These are phyloP conservation scores for Apiospora phragmitis DNA, from an alignment of 2,329 filamentous ascomycete species.

Conservation along the genomic window DNA sequence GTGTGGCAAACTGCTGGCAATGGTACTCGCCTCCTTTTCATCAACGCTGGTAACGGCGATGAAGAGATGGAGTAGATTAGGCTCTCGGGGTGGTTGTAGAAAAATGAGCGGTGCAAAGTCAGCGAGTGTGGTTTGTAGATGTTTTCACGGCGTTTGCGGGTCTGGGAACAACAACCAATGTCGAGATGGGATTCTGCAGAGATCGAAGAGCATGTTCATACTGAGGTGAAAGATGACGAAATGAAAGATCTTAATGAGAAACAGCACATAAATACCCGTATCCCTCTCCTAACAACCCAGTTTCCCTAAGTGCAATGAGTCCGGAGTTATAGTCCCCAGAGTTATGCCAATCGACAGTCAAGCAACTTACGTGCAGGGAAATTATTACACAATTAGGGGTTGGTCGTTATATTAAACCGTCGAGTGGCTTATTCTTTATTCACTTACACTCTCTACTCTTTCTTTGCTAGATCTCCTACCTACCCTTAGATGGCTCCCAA, in stretches of 20 bases:
- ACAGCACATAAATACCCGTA: neutral
- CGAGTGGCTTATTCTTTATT: no score
- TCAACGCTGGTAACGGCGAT: conserved; percentile 58
- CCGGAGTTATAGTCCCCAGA: neutral
- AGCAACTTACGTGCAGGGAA: no score
- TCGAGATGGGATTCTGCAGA: neutral
- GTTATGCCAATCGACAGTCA: neutral
- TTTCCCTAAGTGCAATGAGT: neutral
- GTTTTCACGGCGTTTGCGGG: neutral
- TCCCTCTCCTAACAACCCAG: neutral
- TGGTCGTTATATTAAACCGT: no score
- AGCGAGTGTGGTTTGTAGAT: conserved; percentile 1
- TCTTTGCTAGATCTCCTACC: no score
- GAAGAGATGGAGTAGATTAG: conserved; percentile 46
- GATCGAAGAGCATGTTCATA: neutral
- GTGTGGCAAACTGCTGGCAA: conserved; percentile 77
- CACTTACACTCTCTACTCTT: no score
- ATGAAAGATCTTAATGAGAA: conserved; percentile 6
- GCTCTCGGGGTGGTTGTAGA: neutral
- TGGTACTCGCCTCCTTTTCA: conserved; percentile 70
- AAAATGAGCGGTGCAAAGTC: neutral
- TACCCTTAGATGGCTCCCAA: no score
- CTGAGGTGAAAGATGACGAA: neutral
- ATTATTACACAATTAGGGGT: no score
- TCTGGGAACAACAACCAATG: neutral